phyloP scores from a whole-genome alignment of 257 asterid species.

The Marsdenia floribunda region DNA sequence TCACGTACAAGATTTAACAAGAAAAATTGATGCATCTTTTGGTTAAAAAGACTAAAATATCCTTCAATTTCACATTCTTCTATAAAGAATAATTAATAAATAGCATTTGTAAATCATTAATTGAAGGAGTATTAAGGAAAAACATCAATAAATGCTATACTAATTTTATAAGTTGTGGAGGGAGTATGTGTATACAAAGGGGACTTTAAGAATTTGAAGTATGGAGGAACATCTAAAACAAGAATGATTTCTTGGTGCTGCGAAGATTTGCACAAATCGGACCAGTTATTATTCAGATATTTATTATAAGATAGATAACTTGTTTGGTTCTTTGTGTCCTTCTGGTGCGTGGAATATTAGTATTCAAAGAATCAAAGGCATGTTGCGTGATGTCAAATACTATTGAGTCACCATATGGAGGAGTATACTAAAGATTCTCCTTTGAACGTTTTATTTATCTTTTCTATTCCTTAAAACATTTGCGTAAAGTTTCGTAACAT shows the following conservation, averaged over 20 bases:
- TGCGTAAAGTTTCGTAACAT: background rate
- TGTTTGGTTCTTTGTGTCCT: background rate
- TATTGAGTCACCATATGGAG: background rate
- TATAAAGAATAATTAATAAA: too few species aligned
- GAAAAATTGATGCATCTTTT: too few species aligned
- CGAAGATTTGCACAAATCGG: background rate
- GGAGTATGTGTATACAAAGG: too few species aligned
- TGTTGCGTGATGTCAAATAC: background rate
- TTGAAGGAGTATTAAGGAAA: too few species aligned
- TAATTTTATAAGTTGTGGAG: too few species aligned
- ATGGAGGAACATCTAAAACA: background rate
- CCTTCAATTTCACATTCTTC: too few species aligned
- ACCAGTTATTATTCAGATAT: background rate
- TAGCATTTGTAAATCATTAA: too few species aligned
- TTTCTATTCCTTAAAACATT: background rate
- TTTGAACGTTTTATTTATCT: background rate
- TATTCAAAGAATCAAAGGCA: background rate
- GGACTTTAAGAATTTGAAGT: too few species aligned
- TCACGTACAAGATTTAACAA: too few species aligned
- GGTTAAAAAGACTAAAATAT: too few species aligned
- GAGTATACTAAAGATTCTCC: background rate
- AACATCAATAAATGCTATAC: too few species aligned
- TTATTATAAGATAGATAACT: background rate
- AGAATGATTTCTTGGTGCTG: background rate
- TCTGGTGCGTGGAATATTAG: background rate